Evolutionary conservation across 2,329 filamentous ascomycete genomes (phyloP).

Genomic region (Zopfia rhizophila): DNA sequence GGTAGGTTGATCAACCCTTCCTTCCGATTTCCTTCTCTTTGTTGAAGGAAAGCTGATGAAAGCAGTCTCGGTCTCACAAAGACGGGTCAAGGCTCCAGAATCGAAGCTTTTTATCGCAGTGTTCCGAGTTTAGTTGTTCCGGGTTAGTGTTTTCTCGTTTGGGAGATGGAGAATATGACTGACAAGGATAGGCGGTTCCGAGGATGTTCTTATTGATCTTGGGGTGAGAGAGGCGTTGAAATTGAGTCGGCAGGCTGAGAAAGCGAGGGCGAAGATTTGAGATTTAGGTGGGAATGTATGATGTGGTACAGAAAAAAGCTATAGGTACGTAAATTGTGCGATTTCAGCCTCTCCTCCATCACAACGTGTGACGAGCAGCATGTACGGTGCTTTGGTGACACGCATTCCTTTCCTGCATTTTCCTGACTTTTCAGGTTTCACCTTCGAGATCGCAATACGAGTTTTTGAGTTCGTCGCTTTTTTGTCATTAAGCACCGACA

Average conservation of each 20-base stretch:
- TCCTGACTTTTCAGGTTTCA: too few species aligned
- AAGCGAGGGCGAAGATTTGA: constrained; percentile 33
- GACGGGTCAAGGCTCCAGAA: constrained; percentile 36
- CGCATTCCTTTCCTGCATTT: too few species aligned
- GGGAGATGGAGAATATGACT: constrained; percentile 21
- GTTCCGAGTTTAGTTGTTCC: constrained; percentile 37
- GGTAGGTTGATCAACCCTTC: constrained; percentile 16
- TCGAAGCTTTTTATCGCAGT: constrained; percentile 38
- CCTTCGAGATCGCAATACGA: too few species aligned
- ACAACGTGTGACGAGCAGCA: too few species aligned
- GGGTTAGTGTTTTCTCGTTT: constrained; percentile 18
- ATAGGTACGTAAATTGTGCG: too few species aligned
- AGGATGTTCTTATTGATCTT: constrained; percentile 43
- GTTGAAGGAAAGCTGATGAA: background rate
- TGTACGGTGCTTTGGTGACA: too few species aligned
- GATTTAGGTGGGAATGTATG: background rate
- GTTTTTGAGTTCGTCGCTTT: too few species aligned
- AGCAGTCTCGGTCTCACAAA: constrained; percentile 35
- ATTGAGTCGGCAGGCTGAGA: constrained; percentile 34
- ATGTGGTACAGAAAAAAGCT: constrained; percentile 2
- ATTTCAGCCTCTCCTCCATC: too few species aligned
- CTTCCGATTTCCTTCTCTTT: background rate
- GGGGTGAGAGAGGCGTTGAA: constrained; percentile 44
- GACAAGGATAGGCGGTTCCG: constrained; percentile 29
- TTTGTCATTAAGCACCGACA: too few species aligned